These are phyloP conservation scores for Agrocybe pediades DNA, from an alignment of 768 basidiomycete genomes.

Conservation along the genomic window DNA sequence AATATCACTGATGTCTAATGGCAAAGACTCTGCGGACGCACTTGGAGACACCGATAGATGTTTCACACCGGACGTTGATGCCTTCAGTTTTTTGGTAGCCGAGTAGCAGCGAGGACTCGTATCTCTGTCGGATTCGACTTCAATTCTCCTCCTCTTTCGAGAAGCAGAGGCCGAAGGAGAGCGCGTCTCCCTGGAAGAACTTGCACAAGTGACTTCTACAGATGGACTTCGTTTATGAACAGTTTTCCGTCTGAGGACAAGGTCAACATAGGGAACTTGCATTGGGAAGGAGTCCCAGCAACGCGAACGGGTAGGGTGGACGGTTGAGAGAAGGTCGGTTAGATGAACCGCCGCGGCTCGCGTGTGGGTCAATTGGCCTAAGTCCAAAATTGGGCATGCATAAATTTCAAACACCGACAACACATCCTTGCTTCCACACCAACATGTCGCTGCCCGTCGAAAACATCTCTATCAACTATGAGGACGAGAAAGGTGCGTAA, in stretches of 20 bases:
- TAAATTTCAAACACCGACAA: conserved; percentile 40
- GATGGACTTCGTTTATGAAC: not conserved
- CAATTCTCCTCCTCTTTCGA: conserved; percentile 16
- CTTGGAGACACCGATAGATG: too few relatives aligned
- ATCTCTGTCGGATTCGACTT: not conserved
- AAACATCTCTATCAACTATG: conserved; percentile 65
- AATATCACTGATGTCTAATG: too few relatives aligned
- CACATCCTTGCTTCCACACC: conserved; percentile 27
- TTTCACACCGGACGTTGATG: too few relatives aligned
- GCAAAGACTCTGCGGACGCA: too few relatives aligned
- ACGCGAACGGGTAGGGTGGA: too few relatives aligned
- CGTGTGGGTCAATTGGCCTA: not conserved
- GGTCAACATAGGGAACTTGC: conserved; percentile 26
- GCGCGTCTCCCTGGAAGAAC: not conserved
- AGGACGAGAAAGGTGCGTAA: conserved; percentile 65
- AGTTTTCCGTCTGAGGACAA: conserved; percentile 8
- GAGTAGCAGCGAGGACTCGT: not conserved
- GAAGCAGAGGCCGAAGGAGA: not conserved
- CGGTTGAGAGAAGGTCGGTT: not conserved
- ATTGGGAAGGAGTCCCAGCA: conserved; percentile 3
- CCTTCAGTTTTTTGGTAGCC: too few relatives aligned
- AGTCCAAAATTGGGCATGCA: conserved; percentile 10
- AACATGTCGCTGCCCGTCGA: conserved; percentile 69
- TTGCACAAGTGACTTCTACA: not conserved
- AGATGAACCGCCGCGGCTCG: not conserved